Evolutionary conservation across 352 stramenopile genomes (phyloP), one percentile per base, ranked within the genome.

Genomic region (Thalassiosira mediterranea): DNA sequence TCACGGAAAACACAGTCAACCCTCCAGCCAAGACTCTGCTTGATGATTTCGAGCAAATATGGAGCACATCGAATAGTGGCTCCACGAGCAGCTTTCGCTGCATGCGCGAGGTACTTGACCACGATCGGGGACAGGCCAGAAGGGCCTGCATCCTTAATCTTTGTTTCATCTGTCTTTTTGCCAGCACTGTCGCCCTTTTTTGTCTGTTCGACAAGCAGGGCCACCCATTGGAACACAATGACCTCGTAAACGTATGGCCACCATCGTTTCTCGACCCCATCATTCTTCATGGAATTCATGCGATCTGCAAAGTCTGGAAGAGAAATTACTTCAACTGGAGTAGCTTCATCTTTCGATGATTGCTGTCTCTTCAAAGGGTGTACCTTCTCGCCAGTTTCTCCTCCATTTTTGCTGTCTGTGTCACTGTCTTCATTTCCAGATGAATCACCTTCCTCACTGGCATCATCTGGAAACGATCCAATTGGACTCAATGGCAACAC

Each of bases 191-290:
- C 49, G 34, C 63, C 51, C 48, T 79, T 78, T 52, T 72, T 83
- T 57, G 76, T 81, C 81, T 93, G 89, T 54, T 90, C 79, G 3
- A 66, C 57, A 2, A 94, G 72, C n/a, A 94, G 64, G 25, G 75
- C 76, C 17, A 86, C 58, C 89, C 89, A 94, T 72, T 93, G 87
- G 63, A 87, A 87, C 26, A 94, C 90, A n/a, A 94, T 85, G 7
- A 94, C 70, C 68, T 94, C 89, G 64, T 94, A 94, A 4, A 81
- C 64, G 53, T 90, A 94, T n/a, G 89, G 89, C 76, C 87, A 93
- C 87, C 87, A 94, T 37, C 87, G 72, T 13, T 75, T 84, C 44
- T 60, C 42, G 17, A 70, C 52, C 5, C 56, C 72, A 59, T 83
- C 53, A 49, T 77, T 63, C 73, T 81, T 80, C 71, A 88, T 83